These are phyloP conservation scores for Talaromyces nanjingensis DNA, from an alignment of 495 filamentous ascomycete species.

Conservation along the genomic window DNA sequence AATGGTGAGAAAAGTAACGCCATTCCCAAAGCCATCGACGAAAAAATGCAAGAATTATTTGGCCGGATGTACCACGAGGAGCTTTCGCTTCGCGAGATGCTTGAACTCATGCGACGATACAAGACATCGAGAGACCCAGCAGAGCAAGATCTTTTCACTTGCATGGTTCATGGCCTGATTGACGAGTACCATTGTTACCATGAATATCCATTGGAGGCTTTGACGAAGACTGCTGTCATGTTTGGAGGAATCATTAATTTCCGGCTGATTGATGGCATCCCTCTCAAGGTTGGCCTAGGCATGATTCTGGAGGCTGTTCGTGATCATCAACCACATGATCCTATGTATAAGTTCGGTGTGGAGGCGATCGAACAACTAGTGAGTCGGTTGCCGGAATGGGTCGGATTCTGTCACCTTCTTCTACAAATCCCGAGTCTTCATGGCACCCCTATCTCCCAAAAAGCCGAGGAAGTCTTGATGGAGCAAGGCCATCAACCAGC, in stretches of 20 bases:
- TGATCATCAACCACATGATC: slow-evolving; percentile 68
- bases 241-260: slow-evolving; percentile 96
- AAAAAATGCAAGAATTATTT: slow-evolving; percentile 92
- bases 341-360: slow-evolving; percentile 98
- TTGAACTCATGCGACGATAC: slow-evolving; percentile 72
- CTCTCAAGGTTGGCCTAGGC: slow-evolving; percentile 81
- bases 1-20: slow-evolving; percentile 75
- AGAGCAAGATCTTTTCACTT: slow-evolving; percentile 91
- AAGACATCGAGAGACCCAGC: slow-evolving; percentile 75
- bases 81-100: slow-evolving; percentile 69
- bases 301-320: slow-evolving; percentile 96
- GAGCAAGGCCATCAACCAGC: slow-evolving; percentile 43
- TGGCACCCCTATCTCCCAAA: slow-evolving; percentile 74
- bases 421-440: slow-evolving; percentile 73
- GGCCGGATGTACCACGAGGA: slow-evolving; percentile 94
- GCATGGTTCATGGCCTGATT: slow-evolving; percentile 97
- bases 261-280: slow-evolving; percentile 80
- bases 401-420: slow-evolving; percentile 76
- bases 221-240: slow-evolving; percentile 91
- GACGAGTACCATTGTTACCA: slow-evolving; percentile 95
- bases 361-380: slow-evolving; percentile 88
- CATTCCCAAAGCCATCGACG: slow-evolving; percentile 69
- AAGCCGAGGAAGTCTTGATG: slow-evolving; percentile 71
- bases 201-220: slow-evolving; percentile 86
- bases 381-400: slow-evolving; percentile 81